Base-by-base conservation (phyloP, 1,139 yeast species). In the Eremothecium sinecaudum region DNA sequence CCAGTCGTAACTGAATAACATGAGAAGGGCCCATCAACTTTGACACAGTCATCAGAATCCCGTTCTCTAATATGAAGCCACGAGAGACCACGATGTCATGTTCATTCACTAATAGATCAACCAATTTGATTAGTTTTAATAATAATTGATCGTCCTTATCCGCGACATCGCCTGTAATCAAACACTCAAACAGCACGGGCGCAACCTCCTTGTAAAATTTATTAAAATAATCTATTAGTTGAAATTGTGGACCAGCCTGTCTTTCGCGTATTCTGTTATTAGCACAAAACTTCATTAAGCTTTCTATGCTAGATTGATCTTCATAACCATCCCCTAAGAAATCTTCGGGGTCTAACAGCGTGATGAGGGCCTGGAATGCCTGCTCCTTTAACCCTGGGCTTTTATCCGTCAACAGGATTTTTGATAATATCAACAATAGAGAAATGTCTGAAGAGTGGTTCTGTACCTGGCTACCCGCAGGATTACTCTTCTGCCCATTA, bases 331-430 rank as follows among this genome's bases (percentile, higher is more conserved):
- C 46, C 5, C 48, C 50, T 14, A 51, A 32, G 30, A 54, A 55
- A 6, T 58, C 59, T 36, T 67, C 68, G 2, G 84, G 76, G 48
- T 80, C 90, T 11, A 84, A 62, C 25, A 86, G 59, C 1, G 78
- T 74, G 48, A 77, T 76, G 32, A 87, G 60, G 0, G 95, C 94
- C 58, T 86, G 95, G 41, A 73, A 75, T 1, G 90, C 81, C 54
- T 86, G 96, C 4, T 79, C 72, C 51, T 81, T 78, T 33, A 86
- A 60, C 0, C 94, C 94, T 5, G 79, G 69, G 44, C 78, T 75
- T 23, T 66, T 63, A 41, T 82, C 94, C 17, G 69, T 66, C 3
- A 78, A 59, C 17, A 87, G 58, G 19, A 86, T 66, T 30, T 73
- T 68, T 1, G 82, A 69, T 29, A 87, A 59, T 5, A 79, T 71